Conservation (phyloP, 2,329 filamentous ascomycete species). For the Cladophialophora chaetospira region DNA sequence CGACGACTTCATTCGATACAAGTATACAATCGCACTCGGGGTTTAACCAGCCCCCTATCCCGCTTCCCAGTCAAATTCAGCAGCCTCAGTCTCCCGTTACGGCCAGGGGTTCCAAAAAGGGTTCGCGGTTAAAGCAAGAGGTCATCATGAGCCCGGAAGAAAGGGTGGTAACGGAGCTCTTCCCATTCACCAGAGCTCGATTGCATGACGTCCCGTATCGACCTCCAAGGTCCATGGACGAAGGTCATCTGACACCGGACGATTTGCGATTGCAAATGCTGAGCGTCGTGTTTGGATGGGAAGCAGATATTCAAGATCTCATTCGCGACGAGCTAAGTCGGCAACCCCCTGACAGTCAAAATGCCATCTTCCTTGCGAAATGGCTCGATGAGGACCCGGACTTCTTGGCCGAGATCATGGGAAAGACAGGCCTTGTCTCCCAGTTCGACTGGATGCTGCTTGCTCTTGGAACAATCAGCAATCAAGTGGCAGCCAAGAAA, state of each 20-base stretch:
- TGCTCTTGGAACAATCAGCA: conserved; percentile 83
- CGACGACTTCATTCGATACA: conserved; percentile 49
- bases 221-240: conserved; percentile 62
- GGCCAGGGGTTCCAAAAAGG: conserved; percentile 43
- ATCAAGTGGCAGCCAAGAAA: conserved; percentile 78
- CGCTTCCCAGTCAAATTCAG: conserved; percentile 38
- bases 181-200: conserved; percentile 79
- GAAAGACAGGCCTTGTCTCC: conserved; percentile 79
- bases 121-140: conserved; percentile 78
- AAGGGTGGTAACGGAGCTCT: conserved; percentile 72
- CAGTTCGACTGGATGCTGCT: conserved; percentile 97
- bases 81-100: conserved; percentile 54
- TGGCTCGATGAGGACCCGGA: conserved; percentile 90
- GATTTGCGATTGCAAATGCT: conserved; percentile 89
- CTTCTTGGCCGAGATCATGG: conserved; percentile 70
- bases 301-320: conserved; percentile 76
- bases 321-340: conserved; percentile 78
- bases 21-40: conserved; percentile 29
- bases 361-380: conserved; percentile 79
- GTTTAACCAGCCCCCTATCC: conserved; percentile 12
- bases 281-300: conserved; percentile 92
- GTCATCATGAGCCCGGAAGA: conserved; percentile 77
- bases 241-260: conserved; percentile 66
- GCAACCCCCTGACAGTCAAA: conserved; percentile 72
- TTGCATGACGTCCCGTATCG: conserved; percentile 82